These are phyloP conservation scores for Apodospora peruviana DNA, from an alignment of 495 filamentous ascomycete species.

Conservation along the genomic window DNA sequence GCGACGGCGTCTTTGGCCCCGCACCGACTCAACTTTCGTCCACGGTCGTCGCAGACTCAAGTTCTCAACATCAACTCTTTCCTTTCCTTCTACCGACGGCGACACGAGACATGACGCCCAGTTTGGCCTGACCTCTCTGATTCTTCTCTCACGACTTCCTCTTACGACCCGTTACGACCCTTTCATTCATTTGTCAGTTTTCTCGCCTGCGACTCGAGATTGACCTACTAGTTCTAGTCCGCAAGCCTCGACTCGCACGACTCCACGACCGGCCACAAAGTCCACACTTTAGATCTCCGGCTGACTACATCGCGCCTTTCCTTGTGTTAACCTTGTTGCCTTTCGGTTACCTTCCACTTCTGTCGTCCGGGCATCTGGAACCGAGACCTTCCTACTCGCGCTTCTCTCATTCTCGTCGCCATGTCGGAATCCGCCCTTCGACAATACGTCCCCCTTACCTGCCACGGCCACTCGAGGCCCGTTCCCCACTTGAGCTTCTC, in stretches of 20 bases:
- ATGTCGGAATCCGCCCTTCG: constrained; percentile 47
- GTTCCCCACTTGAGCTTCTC: constrained; percentile 96
- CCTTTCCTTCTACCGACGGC: constrained; percentile 1
- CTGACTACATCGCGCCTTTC: too few relatives aligned
- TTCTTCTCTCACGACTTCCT: constrained; percentile 14
- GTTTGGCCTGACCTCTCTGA: constrained; percentile 7
- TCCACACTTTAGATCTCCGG: too few relatives aligned
- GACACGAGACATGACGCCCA: constrained; percentile 6
- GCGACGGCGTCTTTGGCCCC: too few relatives aligned
- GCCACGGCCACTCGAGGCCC: constrained; percentile 93
- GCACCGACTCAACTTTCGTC: not conserved
- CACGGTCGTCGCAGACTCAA: not conserved
- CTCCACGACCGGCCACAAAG: too few relatives aligned
- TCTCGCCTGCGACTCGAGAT: not conserved
- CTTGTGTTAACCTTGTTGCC: not conserved
- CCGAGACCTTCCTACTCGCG: too few relatives aligned
- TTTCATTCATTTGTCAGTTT: constrained; percentile 13
- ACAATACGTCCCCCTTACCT: constrained; percentile 79
- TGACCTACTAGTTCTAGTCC: too few relatives aligned
- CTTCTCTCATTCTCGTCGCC: too few relatives aligned
- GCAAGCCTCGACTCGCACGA: too few relatives aligned
- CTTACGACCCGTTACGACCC: constrained; percentile 25
- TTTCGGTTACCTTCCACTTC: not conserved
- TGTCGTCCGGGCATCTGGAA: not conserved
- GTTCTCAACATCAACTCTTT: not conserved